Evolutionary conservation across 1,284 basidiomycete genomes (phyloP).

Genomic region (Mycosarcoma maydis): DNA sequence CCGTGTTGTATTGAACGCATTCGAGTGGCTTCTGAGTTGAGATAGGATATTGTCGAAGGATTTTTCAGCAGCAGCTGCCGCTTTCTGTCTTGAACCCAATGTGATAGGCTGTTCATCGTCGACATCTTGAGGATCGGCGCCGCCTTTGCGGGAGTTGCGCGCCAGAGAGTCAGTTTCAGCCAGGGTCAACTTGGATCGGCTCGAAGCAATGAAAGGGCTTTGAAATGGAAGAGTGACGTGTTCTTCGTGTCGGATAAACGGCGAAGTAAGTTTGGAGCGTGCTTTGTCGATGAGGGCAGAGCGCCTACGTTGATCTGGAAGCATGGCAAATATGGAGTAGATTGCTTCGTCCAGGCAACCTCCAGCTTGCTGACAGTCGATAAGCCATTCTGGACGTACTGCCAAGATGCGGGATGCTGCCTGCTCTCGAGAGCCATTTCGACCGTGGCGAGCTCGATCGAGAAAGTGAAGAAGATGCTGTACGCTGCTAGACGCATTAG

Average conservation of each 20-base stretch:
- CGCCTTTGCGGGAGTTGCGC: not conserved
- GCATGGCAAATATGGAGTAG: constrained; percentile 48
- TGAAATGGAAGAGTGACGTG: constrained; percentile 17
- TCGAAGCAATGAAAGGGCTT: constrained; percentile 27
- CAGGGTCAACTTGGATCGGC: constrained; percentile 12
- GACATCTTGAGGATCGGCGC: not conserved
- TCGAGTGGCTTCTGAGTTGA: constrained; percentile 24
- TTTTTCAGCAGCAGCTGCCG: constrained; percentile 40
- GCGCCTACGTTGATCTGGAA: constrained; percentile 19
- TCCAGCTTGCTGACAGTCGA: constrained; percentile 78
- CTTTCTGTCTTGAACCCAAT: constrained; percentile 38
- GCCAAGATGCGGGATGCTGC: constrained; percentile 75
- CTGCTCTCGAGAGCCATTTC: constrained; percentile 74
- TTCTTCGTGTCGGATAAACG: constrained; percentile 22
- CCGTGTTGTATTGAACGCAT: constrained; percentile 1
- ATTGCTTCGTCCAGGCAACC: constrained; percentile 68
- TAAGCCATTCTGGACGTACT: constrained; percentile 87
- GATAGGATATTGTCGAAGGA: constrained; percentile 42
- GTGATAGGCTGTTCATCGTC: constrained; percentile 36
- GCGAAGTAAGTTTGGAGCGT: constrained; percentile 30
- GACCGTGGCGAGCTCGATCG: constrained; percentile 69
- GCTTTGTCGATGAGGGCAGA: constrained; percentile 24
- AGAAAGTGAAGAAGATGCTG: constrained; percentile 43
- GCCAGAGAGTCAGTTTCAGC: constrained; percentile 1
- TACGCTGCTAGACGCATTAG: constrained; percentile 71